Conservation (phyloP, 2,329 filamentous ascomycete genomes). For the Teratosphaeria gauchensis region DNA sequence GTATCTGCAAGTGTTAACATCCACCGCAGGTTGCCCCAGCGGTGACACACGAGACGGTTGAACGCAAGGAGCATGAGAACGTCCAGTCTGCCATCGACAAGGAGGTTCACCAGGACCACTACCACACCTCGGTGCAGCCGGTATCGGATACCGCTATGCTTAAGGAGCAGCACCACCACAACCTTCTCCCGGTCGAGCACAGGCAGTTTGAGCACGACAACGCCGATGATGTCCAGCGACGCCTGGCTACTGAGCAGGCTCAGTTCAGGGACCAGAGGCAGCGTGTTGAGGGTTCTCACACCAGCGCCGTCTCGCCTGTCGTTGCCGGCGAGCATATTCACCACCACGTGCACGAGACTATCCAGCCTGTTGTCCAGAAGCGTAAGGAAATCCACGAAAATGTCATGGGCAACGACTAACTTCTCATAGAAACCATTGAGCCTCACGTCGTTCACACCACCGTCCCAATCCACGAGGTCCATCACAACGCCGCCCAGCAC, state of each 20-base stretch:
- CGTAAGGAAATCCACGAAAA: slow-evolving; percentile 7
- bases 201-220: slow-evolving; percentile 54
- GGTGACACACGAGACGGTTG: slow-evolving; percentile 51
- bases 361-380: slow-evolving; percentile 63
- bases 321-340: slow-evolving; percentile 55
- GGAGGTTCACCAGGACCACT: slow-evolving; percentile 63
- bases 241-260: slow-evolving; percentile 44
- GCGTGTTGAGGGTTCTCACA: slow-evolving; percentile 41
- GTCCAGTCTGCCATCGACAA: slow-evolving; percentile 52
- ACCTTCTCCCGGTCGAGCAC: slow-evolving; percentile 50
- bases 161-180: slow-evolving; percentile 55
- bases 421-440: slow-evolving; percentile 46
- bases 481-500: slow-evolving; percentile 57
- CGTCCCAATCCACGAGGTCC: slow-evolving; percentile 61
- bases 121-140: slow-evolving; percentile 61
- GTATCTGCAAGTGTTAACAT: neutral
- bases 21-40: slow-evolving; percentile 43
- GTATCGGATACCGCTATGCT: slow-evolving; percentile 45
- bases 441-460: slow-evolving; percentile 61
- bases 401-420: neutral
- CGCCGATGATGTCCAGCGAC: slow-evolving; percentile 36
- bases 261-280: slow-evolving; percentile 44
- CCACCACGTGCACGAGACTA: slow-evolving; percentile 57
- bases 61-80: slow-evolving; percentile 49
- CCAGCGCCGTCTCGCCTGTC: slow-evolving; percentile 37